Percentiles rank a stretch among this genome's conserved stretches.
phyloP scores from a whole-genome alignment of 164 flowering plant genomes.

The Chloranthus sessilifolius region DNA sequence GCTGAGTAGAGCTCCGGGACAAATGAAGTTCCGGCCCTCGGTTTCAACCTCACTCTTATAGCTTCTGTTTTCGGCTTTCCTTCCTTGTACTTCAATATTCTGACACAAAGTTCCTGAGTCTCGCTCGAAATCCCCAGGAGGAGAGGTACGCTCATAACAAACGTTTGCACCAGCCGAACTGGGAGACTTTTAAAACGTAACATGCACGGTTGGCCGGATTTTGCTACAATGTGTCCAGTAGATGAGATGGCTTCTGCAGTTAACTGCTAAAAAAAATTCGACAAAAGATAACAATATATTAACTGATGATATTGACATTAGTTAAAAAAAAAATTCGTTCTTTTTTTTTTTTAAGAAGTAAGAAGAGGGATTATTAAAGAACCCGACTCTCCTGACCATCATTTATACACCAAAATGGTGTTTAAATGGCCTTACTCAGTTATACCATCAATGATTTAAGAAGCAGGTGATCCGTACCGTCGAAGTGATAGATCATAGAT shows the following conservation, averaged over 20 bases:
- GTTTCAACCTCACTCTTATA: conserved; percentile 38
- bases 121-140: conserved; percentile 55
- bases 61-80: conserved; percentile 37
- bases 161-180: conserved; percentile 39
- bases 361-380: no score
- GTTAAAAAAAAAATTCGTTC: no score
- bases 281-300: no score
- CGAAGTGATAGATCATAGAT: no score
- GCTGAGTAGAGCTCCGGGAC: conserved; percentile 71
- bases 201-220: conserved; percentile 75
- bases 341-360: no score
- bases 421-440: no score
- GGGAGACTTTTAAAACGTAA: conserved; percentile 61
- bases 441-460: no score
- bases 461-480: no score
- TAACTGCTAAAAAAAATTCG: conserved; percentile 36
- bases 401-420: no score
- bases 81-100: conserved; percentile 49
- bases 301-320: no score
- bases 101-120: conserved; percentile 39
- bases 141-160: conserved; percentile 56
- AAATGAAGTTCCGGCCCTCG: conserved; percentile 53
- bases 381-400: no score
- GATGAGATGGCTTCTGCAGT: conserved; percentile 53
- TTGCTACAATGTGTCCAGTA: conserved; percentile 42